Evolutionary conservation across 257 asterid genomes (phyloP), one percentile per base, ranked within the genome.

Genomic region (Fraxinus americana): DNA sequence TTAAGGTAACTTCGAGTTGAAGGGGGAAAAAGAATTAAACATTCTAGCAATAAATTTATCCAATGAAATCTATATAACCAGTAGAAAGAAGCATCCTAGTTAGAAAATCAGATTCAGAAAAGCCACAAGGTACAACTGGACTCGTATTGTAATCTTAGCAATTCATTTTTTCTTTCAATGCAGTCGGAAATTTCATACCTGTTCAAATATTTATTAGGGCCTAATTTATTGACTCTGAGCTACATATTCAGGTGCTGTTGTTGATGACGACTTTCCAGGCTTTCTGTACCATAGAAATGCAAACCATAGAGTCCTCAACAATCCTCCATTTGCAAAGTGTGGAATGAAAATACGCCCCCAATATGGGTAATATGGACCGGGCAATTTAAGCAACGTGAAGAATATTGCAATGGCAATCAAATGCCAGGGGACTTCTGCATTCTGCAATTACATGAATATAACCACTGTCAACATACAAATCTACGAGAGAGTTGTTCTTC

Each of bases 301-400:
- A 82, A 90, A 85, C 99, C 98, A 92, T 70, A 92, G 69, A 34
- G 93, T 88, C 89, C 94, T 91, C 83, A 83, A 89, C 38, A 94
- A 66, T 72, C 86, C 97, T 48, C 98, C 99, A 77, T 92, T 94
- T 59, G 96, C 98, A 19, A 94, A 82, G 83, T 92, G 97, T 11
- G 99, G 99, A 74, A 94, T 86, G 69, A 94, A 82, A 74, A 94
- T 80, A 32, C 99, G 95, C 19, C 99, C 99, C 97, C 97, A 94
- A 59, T 92, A 92, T 45, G 97, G 96, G 83, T 94, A 94, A 86
- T 90, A 92, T 27, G 99, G 99, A 27, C 99, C 99, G 2, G 96
- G 93, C 81, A 88, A 76, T 83, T 94, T 94, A 78, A 94, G 84
- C 85, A 94, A 38, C 5, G 92, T 84, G 83, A 90, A 94, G 77